A percentile compares a stretch with the other conserved stretches of the same genome.
Evolutionary conservation across 2,329 filamentous ascomycete genomes (phyloP).

Genomic region (Pezicula rhizophila): DNA sequence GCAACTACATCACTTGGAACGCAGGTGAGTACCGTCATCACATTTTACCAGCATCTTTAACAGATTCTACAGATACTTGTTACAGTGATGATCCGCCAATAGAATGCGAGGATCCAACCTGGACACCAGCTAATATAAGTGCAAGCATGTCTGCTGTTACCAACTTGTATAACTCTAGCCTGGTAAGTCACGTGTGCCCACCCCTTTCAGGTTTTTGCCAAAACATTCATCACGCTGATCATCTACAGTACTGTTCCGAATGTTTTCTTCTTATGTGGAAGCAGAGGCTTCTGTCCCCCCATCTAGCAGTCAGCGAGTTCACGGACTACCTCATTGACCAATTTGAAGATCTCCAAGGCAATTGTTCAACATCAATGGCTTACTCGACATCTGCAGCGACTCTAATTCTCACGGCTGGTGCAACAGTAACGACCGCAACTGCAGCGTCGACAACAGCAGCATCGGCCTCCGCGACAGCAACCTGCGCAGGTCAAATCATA

Average conservation of each 20-base stretch:
- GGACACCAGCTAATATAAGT: conserved; percentile 4
- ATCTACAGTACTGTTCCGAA: conserved; percentile 14
- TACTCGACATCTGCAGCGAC: conserved; percentile 10
- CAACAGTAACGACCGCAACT: conserved; percentile 3
- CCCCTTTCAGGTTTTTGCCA: neutral
- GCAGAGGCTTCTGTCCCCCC: conserved; percentile 13
- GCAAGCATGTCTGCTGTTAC: conserved; percentile 7
- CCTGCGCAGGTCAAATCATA: conserved; percentile 15
- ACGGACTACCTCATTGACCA: conserved; percentile 14
- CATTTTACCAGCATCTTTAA: neutral
- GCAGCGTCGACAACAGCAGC: conserved; percentile 1
- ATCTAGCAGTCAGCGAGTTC: conserved; percentile 12
- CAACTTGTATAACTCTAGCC: conserved; percentile 7
- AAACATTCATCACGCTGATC: neutral
- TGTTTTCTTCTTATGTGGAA: conserved; percentile 16
- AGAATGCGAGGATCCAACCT: conserved; percentile 7
- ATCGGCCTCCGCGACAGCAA: conserved; percentile 7
- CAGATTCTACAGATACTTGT: neutral
- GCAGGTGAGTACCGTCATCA: neutral
- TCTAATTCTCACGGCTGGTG: conserved; percentile 1
- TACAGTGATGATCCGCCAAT: neutral
- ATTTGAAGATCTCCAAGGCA: conserved; percentile 12
- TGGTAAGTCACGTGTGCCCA: neutral
- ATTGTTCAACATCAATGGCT: conserved; percentile 14
- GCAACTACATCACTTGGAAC: conserved; percentile 12